Conservation (phyloP, 805 yeast species). For the Pichia deserticola region DNA sequence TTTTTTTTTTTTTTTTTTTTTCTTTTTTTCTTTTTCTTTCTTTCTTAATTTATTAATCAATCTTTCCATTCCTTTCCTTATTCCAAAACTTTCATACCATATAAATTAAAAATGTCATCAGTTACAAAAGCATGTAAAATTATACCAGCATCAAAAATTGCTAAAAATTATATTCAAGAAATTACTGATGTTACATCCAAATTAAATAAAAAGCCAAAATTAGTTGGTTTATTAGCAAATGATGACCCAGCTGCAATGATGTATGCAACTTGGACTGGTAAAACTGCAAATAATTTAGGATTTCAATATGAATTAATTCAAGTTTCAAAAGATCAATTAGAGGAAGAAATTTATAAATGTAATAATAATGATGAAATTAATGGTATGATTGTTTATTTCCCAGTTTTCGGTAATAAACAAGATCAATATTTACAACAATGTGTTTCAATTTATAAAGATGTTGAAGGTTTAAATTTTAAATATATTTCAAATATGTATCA, state of each 20-base stretch:
- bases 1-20: background rate
- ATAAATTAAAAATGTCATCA: constrained; percentile 9
- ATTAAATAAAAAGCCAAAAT: constrained; percentile 52
- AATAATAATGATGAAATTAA: constrained; percentile 68
- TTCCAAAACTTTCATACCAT: too few species aligned
- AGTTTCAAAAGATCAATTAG: constrained; percentile 73
- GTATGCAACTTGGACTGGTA: constrained; percentile 95
- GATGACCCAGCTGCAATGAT: constrained; percentile 89
- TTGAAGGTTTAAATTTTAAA: constrained; percentile 87
- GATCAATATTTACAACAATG: constrained; percentile 95
- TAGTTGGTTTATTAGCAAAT: constrained; percentile 91
- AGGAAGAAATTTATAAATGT: constrained; percentile 75
- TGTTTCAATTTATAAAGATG: constrained; percentile 86
- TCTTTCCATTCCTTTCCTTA: background rate
- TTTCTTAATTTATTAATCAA: background rate
- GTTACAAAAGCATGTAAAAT: constrained; percentile 56
- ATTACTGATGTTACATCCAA: constrained; percentile 48
- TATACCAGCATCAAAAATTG: constrained; percentile 78
- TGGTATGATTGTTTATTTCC: constrained; percentile 96
- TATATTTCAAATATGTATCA: constrained; percentile 94
- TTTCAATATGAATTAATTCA: constrained; percentile 73
- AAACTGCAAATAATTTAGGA: constrained; percentile 81
- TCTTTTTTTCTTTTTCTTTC: background rate
- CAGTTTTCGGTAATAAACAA: constrained; percentile 91
- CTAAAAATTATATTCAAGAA: constrained; percentile 75